These are phyloP conservation scores for Pseudogymnoascus sp. DNA, from an alignment of 2,329 filamentous ascomycete species.

Conservation along the genomic window DNA sequence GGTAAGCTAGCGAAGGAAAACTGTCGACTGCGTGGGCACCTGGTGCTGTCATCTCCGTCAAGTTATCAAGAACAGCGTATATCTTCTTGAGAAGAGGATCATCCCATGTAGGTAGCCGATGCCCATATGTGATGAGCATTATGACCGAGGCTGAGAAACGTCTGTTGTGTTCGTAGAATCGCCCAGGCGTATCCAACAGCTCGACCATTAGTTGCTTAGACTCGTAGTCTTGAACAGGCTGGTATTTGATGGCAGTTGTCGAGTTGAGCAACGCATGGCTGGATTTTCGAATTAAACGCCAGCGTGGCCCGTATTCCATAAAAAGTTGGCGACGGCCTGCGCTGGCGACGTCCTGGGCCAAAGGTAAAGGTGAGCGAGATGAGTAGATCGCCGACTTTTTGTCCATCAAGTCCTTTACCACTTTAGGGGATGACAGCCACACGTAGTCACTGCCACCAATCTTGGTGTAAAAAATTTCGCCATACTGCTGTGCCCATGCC, in stretches of 20 bases:
- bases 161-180: slow-evolving; percentile 27
- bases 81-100: slow-evolving; percentile 10
- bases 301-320: slow-evolving; percentile 36
- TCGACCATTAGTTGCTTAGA: slow-evolving; percentile 38
- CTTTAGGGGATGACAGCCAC: slow-evolving; percentile 37
- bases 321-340: slow-evolving; percentile 36
- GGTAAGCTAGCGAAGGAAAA: slow-evolving; percentile 28
- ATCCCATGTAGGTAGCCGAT: slow-evolving; percentile 9
- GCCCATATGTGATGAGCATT: slow-evolving; percentile 16
- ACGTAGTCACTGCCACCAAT: slow-evolving; percentile 42
- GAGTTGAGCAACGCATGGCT: slow-evolving; percentile 34
- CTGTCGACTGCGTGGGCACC: slow-evolving; percentile 33
- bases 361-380: slow-evolving; percentile 32
- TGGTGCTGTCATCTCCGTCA: slow-evolving; percentile 28
- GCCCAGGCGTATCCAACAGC: slow-evolving; percentile 27
- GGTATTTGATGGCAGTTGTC: slow-evolving; percentile 33
- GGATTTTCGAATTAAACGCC: slow-evolving; percentile 35
- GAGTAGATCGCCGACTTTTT: slow-evolving; percentile 32
- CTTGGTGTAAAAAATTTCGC: slow-evolving; percentile 39
- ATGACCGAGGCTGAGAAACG: slow-evolving; percentile 13
- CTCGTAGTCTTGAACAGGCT: slow-evolving; percentile 40
- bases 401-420: slow-evolving; percentile 39
- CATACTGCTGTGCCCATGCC: slow-evolving; percentile 36
- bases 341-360: slow-evolving; percentile 34
- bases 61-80: slow-evolving; percentile 11